Conservation (phyloP, 352 stramenopile genomes). For the Pythium guiyangense region DNA sequence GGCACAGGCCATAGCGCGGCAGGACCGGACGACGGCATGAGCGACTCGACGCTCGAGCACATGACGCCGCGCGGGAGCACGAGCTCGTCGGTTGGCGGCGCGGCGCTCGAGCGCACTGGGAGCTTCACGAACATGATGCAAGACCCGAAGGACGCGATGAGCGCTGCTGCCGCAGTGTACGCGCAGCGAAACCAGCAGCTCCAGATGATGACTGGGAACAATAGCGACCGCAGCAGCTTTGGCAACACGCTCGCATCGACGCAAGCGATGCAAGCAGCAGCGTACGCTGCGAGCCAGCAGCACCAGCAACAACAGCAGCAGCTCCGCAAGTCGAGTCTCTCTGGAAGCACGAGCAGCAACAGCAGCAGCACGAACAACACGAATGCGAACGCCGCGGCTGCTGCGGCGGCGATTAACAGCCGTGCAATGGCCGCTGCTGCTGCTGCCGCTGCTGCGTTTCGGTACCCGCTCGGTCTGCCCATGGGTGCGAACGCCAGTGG, state of each 20-base stretch:
- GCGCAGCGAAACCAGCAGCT: constrained; percentile 13
- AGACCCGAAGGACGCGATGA: constrained; percentile 11
- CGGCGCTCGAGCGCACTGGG: constrained; percentile 6
- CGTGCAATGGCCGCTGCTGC: constrained; percentile 19
- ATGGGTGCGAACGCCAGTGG: constrained; percentile 4
- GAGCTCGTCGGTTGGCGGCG: neutral
- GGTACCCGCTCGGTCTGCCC: constrained; percentile 24
- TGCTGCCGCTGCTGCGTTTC: constrained; percentile 32
- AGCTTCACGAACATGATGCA: constrained; percentile 18
- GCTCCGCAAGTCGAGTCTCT: constrained; percentile 8
- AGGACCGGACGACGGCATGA: constrained; percentile 11
- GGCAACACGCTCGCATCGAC: neutral
- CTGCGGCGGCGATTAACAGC: constrained; percentile 5
- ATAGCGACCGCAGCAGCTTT: constrained; percentile 9
- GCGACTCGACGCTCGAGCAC: constrained; percentile 15
- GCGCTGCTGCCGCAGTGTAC: constrained; percentile 2
- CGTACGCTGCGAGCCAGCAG: constrained; percentile 4
- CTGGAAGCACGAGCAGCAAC: constrained; percentile 1
- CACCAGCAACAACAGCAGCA: constrained; percentile 1
- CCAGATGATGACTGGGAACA: constrained; percentile 1
- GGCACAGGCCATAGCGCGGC: neutral
- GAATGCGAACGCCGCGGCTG: neutral
- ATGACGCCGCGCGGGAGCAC: constrained; percentile 12
- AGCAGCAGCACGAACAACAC: constrained; percentile 15
- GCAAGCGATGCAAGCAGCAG: constrained; percentile 13